phyloP scores from a whole-genome alignment of 2,329 filamentous ascomycete species.

The Geosmithia putterillii region DNA sequence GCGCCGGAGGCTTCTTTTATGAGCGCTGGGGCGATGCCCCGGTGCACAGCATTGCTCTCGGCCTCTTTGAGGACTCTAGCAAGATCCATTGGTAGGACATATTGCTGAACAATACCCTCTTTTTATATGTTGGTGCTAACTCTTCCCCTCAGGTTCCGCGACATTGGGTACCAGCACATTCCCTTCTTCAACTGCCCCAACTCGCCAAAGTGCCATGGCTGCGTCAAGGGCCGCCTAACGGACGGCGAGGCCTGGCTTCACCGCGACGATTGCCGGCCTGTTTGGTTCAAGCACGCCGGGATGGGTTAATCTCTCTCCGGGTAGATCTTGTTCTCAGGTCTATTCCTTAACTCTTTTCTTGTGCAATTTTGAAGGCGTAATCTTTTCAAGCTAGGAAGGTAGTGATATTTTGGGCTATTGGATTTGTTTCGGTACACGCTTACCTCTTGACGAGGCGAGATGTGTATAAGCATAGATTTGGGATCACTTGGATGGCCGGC shows the following conservation, averaged over 20 bases:
- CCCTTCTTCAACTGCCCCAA: conserved; percentile 99
- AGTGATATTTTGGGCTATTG: background rate
- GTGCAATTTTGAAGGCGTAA: background rate
- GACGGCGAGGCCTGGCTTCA: conserved; percentile 78
- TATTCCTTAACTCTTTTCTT: background rate
- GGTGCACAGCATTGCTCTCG: conserved; percentile 87
- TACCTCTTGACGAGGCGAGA: no score
- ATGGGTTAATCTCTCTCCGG: conserved; percentile 53
- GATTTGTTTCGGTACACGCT: background rate
- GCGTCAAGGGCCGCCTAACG: conserved; percentile 75
- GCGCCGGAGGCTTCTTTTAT: conserved; percentile 94
- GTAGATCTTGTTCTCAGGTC: background rate
- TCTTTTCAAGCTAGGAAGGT: background rate
- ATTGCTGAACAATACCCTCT: background rate
- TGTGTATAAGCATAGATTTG: background rate
- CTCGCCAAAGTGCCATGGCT: conserved; percentile 83
- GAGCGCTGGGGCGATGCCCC: conserved; percentile 97
- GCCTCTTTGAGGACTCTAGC: conserved; percentile 79
- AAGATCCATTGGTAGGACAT: conserved; percentile 78
- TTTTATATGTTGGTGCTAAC: background rate
- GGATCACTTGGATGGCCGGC: background rate
- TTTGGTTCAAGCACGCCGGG: conserved; percentile 94
- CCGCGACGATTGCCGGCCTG: conserved; percentile 85
- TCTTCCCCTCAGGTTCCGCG: conserved; percentile 65
- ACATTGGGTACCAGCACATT: conserved; percentile 97